Conservation (phyloP, 1,139 yeast genomes). For the Debaryomyces robertsiae region DNA sequence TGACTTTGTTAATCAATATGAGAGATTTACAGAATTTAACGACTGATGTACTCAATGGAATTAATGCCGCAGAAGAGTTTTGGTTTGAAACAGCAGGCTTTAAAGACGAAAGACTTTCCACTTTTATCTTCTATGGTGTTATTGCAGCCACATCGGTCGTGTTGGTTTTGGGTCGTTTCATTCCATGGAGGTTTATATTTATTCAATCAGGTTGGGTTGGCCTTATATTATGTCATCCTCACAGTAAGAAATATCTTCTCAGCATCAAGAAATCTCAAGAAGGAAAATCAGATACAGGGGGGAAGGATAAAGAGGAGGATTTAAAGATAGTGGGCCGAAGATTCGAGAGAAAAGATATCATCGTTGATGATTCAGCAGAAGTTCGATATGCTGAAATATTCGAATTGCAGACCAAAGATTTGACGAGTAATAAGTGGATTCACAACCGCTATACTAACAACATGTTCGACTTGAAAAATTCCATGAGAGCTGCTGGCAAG, state of each 20-base stretch:
- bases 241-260: slow-evolving; percentile 38
- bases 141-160: slow-evolving; percentile 37
- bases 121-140: slow-evolving; percentile 50
- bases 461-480: slow-evolving; percentile 56
- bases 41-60: slow-evolving; percentile 51
- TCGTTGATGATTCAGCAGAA: slow-evolving; percentile 71
- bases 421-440: slow-evolving; percentile 62
- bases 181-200: slow-evolving; percentile 67
- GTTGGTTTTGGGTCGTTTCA: slow-evolving; percentile 57
- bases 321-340: slow-evolving; percentile 11
- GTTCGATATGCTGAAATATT: slow-evolving; percentile 66
- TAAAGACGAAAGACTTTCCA: slow-evolving; percentile 67
- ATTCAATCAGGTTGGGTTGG: slow-evolving; percentile 59
- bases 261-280: slow-evolving; percentile 14
- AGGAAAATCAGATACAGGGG: slow-evolving; percentile 14
- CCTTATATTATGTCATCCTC: slow-evolving; percentile 58
- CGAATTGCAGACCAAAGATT: slow-evolving; percentile 70
- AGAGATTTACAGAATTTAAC: slow-evolving; percentile 66
- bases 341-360: slow-evolving; percentile 51
- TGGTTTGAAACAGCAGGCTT: slow-evolving; percentile 71
- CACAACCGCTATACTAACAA: slow-evolving; percentile 35
- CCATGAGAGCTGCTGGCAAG: slow-evolving; percentile 55
- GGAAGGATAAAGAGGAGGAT: slow-evolving; percentile 10
- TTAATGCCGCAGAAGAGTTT: slow-evolving; percentile 57
- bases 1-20: slow-evolving; percentile 54